These are phyloP conservation scores for Pseudoperonospora humuli DNA, from an alignment of 352 stramenopile genomes.

Conservation along the genomic window DNA sequence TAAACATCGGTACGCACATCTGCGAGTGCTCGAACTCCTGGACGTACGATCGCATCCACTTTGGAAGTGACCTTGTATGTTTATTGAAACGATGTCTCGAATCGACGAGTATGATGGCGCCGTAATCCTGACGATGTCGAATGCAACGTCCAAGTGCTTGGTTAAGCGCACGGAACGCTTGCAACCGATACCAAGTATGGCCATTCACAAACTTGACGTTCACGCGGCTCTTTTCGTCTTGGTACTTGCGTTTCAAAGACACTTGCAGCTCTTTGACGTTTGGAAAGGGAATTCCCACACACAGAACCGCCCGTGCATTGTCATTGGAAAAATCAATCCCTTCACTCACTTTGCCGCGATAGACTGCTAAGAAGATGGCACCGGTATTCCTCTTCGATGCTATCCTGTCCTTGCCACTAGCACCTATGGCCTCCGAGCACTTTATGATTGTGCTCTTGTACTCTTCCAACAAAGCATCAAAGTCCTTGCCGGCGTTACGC, in stretches of 20 bases:
- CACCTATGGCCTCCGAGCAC: background rate
- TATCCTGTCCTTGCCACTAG: background rate
- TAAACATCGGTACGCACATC: constrained; percentile 51
- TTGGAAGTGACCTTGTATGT: constrained; percentile 60
- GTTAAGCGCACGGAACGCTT: constrained; percentile 97
- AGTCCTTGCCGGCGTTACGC: constrained; percentile 69
- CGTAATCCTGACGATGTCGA: constrained; percentile 96
- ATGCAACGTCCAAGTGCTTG: constrained; percentile 98
- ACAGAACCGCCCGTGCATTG: constrained; percentile 93
- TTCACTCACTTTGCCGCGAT: constrained; percentile 97
- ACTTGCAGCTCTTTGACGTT: constrained; percentile 91
- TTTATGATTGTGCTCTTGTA: constrained; percentile 43
- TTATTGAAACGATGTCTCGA: constrained; percentile 62
- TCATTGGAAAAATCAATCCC: constrained; percentile 98
- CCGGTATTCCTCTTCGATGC: constrained; percentile 41
- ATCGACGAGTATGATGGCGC: constrained; percentile 95
- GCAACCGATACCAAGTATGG: constrained; percentile 94
- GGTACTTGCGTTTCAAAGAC: constrained; percentile 70
- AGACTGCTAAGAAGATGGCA: constrained; percentile 96
- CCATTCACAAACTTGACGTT: constrained; percentile 67
- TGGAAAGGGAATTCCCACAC: constrained; percentile 98
- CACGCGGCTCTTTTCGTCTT: constrained; percentile 61
- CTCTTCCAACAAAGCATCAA: constrained; percentile 65
- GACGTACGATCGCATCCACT: constrained; percentile 73
- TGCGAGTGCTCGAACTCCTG: constrained; percentile 63